Conservation (phyloP, 2,329 filamentous ascomycete genomes). For the Exophiala calicioides region DNA sequence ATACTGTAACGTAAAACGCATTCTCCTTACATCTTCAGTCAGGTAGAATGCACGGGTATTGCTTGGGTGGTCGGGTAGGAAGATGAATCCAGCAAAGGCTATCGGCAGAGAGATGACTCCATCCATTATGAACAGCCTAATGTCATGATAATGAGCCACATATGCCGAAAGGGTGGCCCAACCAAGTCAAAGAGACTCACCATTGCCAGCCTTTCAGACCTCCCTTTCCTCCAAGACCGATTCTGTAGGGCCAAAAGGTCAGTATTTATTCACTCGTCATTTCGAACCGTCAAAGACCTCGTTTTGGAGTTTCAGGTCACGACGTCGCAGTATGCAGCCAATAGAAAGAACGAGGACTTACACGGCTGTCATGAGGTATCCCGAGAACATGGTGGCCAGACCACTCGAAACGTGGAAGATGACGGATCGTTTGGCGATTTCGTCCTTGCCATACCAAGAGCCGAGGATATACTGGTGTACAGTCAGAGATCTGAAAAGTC, state of each 20-base stretch:
- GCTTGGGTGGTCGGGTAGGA: slow-evolving; percentile 47
- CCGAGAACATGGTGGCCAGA: slow-evolving; percentile 24
- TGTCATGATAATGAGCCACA: too few species aligned
- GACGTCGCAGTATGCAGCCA: too few species aligned
- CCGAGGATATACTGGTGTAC: slow-evolving; percentile 32
- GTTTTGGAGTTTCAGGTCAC: too few species aligned
- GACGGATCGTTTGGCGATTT: slow-evolving; percentile 40
- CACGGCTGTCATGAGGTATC: slow-evolving; percentile 16
- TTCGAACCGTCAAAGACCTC: too few species aligned
- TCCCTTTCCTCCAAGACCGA: slow-evolving; percentile 50
- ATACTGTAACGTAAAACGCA: too few species aligned
- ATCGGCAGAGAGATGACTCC: slow-evolving; percentile 45
- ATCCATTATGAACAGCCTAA: slow-evolving; percentile 42
- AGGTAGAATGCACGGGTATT: slow-evolving; percentile 47
- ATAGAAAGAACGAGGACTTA: too few species aligned
- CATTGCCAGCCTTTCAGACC: slow-evolving; percentile 48
- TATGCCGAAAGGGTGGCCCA: too few species aligned
- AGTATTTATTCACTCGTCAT: too few species aligned
- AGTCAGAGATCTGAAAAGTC: too few species aligned
- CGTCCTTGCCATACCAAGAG: slow-evolving; percentile 30
- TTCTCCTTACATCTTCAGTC: slow-evolving; percentile 33
- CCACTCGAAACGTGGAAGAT: slow-evolving; percentile 39
- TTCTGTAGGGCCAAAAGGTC: too few species aligned
- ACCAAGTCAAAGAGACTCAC: too few species aligned
- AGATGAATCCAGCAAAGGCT: slow-evolving; percentile 42